Percentiles rank a stretch among this genome's conserved stretches.
Evolutionary conservation across 768 basidiomycete genomes (phyloP).

Genomic region (Amanita fuliginea): DNA sequence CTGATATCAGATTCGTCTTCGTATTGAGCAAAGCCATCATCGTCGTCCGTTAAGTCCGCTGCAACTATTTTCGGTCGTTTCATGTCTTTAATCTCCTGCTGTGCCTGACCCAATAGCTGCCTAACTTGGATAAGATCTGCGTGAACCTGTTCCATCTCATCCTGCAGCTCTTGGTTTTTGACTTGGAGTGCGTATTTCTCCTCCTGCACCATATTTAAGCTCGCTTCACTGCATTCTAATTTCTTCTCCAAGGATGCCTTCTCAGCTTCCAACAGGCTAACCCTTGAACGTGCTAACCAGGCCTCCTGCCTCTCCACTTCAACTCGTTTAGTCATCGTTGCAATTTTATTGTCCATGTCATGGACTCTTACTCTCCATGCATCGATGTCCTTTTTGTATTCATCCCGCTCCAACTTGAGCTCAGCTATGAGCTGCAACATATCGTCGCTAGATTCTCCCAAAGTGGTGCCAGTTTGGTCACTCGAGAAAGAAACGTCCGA

Average conservation of each 20-base stretch:
- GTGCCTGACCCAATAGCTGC: constrained; percentile 16
- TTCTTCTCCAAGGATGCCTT: constrained; percentile 44
- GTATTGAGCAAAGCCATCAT: constrained; percentile 31
- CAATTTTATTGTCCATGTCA: constrained; percentile 63
- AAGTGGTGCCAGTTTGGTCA: constrained; percentile 22
- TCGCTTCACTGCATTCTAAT: constrained; percentile 25
- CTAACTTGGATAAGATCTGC: constrained; percentile 29
- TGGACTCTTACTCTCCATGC: constrained; percentile 74
- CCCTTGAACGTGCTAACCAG: constrained; percentile 72
- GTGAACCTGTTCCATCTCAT: constrained; percentile 27
- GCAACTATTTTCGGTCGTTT: constrained; percentile 23
- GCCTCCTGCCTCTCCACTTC: constrained; percentile 76
- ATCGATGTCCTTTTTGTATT: constrained; percentile 78
- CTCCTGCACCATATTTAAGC: constrained; percentile 15
- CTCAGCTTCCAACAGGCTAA: constrained; percentile 56
- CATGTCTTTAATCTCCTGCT: constrained; percentile 11
- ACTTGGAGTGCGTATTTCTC: constrained; percentile 17
- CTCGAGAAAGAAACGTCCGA: constrained; percentile 27
- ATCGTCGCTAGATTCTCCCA: constrained; percentile 58
- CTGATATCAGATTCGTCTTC: constrained; percentile 53
- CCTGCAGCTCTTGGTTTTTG: constrained; percentile 18
- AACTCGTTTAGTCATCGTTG: constrained; percentile 53
- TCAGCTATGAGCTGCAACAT: constrained; percentile 67
- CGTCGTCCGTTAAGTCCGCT: constrained; percentile 29
- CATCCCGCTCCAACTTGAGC: constrained; percentile 82